phyloP scores from a whole-genome alignment of 208 protist species.

The Acanthamoeba rhysodes region DNA sequence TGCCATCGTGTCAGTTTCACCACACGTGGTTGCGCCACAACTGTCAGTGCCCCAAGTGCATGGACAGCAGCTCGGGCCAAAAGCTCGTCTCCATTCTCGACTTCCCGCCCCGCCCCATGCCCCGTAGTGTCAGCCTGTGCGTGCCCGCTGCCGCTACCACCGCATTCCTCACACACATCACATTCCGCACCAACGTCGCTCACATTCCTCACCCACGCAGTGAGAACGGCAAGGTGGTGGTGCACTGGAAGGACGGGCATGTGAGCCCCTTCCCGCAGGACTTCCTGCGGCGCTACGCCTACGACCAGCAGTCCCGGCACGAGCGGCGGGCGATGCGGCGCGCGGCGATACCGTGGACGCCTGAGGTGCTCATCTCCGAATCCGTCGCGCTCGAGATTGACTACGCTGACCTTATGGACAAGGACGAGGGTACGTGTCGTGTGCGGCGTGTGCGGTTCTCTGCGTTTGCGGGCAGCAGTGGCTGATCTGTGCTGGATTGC shows the following conservation, averaged over 20 bases:
- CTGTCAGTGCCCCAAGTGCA: slow-evolving; percentile 73
- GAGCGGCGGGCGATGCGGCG: neutral
- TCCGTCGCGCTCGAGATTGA: slow-evolving; percentile 43
- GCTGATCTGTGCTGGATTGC: neutral
- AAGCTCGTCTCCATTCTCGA: slow-evolving; percentile 71
- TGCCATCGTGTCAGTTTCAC: slow-evolving; percentile 15
- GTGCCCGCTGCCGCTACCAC: neutral
- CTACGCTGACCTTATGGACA: slow-evolving; percentile 30
- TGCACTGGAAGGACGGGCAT: slow-evolving; percentile 47
- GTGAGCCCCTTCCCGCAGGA: neutral
- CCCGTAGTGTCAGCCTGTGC: neutral
- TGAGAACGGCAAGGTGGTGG: neutral
- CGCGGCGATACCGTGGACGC: slow-evolving; percentile 14
- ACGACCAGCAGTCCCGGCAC: neutral
- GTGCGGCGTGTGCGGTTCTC: neutral
- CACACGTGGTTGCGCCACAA: slow-evolving; percentile 73
- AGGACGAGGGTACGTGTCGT: neutral
- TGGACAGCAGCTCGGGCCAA: slow-evolving; percentile 65
- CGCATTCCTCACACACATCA: no score
- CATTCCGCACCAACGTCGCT: neutral
- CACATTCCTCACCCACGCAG: neutral
- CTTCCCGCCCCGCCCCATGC: neutral
- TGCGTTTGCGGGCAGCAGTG: neutral
- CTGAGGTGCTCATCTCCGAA: neutral
- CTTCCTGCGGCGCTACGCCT: slow-evolving; percentile 13